A percentile compares a stretch with the other conserved stretches of the same genome.
Evolutionary conservation across 1,139 yeast species (phyloP).

Genomic region (Saccharomyces hybrid): DNA sequence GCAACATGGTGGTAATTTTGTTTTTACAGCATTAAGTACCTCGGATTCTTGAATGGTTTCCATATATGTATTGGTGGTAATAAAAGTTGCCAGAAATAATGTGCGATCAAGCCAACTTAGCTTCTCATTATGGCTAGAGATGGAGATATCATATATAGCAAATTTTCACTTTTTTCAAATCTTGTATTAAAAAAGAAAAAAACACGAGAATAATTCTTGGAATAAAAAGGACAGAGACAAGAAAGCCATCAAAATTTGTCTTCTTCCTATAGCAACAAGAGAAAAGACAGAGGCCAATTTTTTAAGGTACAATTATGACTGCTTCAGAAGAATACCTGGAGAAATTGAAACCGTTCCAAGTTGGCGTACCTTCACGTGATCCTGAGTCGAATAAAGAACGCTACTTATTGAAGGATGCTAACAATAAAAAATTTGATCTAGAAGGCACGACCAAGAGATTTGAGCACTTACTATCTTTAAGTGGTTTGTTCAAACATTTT

Average conservation of each 20-base stretch:
- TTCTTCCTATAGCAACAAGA: background rate
- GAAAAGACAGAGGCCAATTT: background rate
- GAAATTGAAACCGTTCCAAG: slow-evolving; percentile 27
- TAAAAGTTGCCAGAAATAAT: no score
- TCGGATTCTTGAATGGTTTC: slow-evolving; percentile 11
- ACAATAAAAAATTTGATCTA: slow-evolving; percentile 45
- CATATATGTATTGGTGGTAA: background rate
- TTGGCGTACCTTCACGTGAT: slow-evolving; percentile 19
- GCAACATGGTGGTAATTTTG: slow-evolving; percentile 78
- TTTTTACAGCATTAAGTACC: slow-evolving; percentile 26
- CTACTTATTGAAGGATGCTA: slow-evolving; percentile 45
- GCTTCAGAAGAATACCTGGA: slow-evolving; percentile 25
- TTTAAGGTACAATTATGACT: slow-evolving; percentile 9
- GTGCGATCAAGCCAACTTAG: no score
- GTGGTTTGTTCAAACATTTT: slow-evolving; percentile 82
- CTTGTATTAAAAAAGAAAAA: background rate
- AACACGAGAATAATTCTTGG: background rate
- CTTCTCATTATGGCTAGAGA: background rate
- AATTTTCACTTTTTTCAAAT: background rate
- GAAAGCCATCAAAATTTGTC: background rate
- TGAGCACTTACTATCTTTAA: slow-evolving; percentile 71
- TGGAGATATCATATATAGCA: background rate
- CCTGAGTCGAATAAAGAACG: slow-evolving; percentile 32
- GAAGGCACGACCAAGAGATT: slow-evolving; percentile 74
- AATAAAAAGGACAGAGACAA: background rate